Evolutionary conservation across 441 rosid species (phyloP).

Genomic region (Jatropha multifida): DNA sequence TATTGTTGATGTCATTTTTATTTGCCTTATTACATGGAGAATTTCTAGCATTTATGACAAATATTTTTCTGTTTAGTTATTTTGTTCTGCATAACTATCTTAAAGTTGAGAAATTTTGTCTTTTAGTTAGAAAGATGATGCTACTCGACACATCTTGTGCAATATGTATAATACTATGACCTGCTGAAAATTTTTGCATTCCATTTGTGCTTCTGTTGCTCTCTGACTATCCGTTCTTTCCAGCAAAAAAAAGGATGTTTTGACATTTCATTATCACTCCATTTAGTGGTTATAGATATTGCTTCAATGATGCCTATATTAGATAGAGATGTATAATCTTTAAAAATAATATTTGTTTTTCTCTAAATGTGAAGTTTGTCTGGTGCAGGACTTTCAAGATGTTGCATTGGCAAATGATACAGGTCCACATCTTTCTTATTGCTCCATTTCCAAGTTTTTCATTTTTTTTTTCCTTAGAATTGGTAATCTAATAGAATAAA

Average conservation of each 20-base stretch:
- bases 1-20: too few relatives aligned
- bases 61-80: too few relatives aligned
- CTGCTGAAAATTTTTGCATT: too few relatives aligned
- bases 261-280: background rate
- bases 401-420: conserved; percentile 60
- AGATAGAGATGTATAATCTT: background rate
- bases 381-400: conserved; percentile 68
- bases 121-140: too few relatives aligned
- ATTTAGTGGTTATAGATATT: background rate
- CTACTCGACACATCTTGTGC: too few relatives aligned
- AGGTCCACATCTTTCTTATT: conserved; percentile 48
- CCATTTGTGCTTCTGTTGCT: too few relatives aligned
- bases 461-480: background rate
- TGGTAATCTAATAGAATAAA: background rate
- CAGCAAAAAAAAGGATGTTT: background rate
- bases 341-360: background rate
- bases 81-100: too few relatives aligned
- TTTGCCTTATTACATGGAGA: too few relatives aligned
- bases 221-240: background rate
- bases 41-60: too few relatives aligned
- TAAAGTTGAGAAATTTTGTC: too few relatives aligned
- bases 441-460: conserved; percentile 1
- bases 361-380: conserved; percentile 19
- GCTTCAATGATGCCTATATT: background rate
- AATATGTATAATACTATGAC: too few relatives aligned